Conservation (phyloP, 805 yeast genomes). For the Barnettozyma vustinii region DNA sequence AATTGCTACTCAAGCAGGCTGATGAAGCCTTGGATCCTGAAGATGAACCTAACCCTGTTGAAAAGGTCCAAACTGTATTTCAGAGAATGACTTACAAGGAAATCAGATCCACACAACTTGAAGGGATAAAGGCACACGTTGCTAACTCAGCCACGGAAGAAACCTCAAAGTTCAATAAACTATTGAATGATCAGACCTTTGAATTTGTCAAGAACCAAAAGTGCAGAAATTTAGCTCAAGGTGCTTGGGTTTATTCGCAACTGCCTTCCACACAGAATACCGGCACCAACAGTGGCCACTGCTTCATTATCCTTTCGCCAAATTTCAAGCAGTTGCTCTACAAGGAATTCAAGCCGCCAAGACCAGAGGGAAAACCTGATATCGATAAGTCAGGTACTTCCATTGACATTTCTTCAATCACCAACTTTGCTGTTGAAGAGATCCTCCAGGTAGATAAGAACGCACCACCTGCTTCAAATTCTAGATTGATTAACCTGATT, state of each 20-base stretch:
- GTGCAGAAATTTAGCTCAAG: constrained; percentile 63
- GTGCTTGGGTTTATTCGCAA: constrained; percentile 75
- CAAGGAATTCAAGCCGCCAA: constrained; percentile 47
- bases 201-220: constrained; percentile 75
- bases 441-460: constrained; percentile 42
- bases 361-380: constrained; percentile 45
- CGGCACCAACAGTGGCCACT: constrained; percentile 24
- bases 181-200: constrained; percentile 50
- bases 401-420: constrained; percentile 48
- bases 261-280: constrained; percentile 36
- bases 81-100: constrained; percentile 39
- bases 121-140: constrained; percentile 33
- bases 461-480: constrained; percentile 29
- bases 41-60: constrained; percentile 28
- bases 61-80: constrained; percentile 41
- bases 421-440: constrained; percentile 44
- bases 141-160: constrained; percentile 39
- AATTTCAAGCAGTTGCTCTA: constrained; percentile 56
- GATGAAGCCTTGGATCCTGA: constrained; percentile 22
- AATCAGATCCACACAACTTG: constrained; percentile 51
- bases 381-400: constrained; percentile 51
- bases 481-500: constrained; percentile 47
- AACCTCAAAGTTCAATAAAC: constrained; percentile 42
- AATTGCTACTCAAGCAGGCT: constrained; percentile 28
- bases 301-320: constrained; percentile 60